A percentile compares a stretch with the other conserved stretches of the same genome.
Evolutionary conservation across 1,284 basidiomycete genomes (phyloP).

Genomic region (Trametes hirsuta): DNA sequence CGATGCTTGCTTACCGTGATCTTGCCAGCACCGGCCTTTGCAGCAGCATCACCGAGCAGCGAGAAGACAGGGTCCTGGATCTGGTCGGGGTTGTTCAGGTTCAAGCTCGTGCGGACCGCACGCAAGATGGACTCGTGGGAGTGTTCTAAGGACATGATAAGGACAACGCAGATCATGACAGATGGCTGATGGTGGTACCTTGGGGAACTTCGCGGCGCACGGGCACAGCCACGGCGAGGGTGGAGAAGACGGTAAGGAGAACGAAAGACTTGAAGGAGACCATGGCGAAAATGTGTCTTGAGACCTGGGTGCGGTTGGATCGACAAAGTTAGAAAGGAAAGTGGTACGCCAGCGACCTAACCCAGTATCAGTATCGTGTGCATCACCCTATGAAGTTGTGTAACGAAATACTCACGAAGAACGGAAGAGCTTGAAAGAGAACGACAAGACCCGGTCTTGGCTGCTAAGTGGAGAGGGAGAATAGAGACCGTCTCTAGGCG

Average conservation of each 20-base stretch:
- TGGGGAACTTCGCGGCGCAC: constrained; percentile 68
- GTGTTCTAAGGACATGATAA: constrained; percentile 51
- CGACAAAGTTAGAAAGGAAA: constrained; percentile 28
- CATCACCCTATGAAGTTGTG: too few relatives aligned
- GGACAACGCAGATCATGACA: not conserved
- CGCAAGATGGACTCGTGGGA: constrained; percentile 63
- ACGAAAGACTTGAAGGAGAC: constrained; percentile 45
- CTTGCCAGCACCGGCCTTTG: constrained; percentile 53
- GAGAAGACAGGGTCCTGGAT: constrained; percentile 69
- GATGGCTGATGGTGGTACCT: constrained; percentile 40
- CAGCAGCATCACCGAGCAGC: constrained; percentile 67
- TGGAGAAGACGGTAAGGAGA: constrained; percentile 39
- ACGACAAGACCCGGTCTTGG: constrained; percentile 61
- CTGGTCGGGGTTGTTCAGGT: constrained; percentile 60
- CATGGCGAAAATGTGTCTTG: constrained; percentile 41
- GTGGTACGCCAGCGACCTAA: constrained; percentile 34
- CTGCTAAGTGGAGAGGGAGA: constrained; percentile 38
- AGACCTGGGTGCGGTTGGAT: constrained; percentile 27
- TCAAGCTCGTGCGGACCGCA: constrained; percentile 49
- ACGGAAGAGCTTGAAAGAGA: constrained; percentile 34
- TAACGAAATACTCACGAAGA: constrained; percentile 16
- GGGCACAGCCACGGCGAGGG: constrained; percentile 45
- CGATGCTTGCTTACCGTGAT: constrained; percentile 44
- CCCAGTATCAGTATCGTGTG: not conserved
- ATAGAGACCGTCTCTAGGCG: constrained; percentile 28